Evolutionary conservation across 192 early-diverging fungal species (phyloP), one percentile per base, ranked within the genome.

Genomic region (Pecoramyces ruminantium): DNA sequence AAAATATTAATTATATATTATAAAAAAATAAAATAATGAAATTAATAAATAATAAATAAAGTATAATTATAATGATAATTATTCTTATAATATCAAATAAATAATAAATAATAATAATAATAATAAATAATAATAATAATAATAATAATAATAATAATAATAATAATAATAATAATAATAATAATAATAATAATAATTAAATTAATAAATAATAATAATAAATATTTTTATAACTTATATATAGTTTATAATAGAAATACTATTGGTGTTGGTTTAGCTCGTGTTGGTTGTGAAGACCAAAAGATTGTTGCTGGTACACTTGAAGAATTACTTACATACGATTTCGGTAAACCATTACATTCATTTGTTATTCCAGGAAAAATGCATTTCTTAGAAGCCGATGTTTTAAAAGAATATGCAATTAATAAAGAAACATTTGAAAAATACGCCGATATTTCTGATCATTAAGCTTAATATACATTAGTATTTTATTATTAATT

Each of bases 331-430:
- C 82, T 93, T 11, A 85, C 88, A 12, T 92, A 87, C 21, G 97
- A 99, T 84, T 98, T 99, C 88, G 97, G 97, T 29, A 87, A 85
- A 40, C 97, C 97, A 30, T 85, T 99, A 84, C 97, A 99, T 87
- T 97, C 96, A 17, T 88, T 99, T 29, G 92, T 99, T 14, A 82
- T 99, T 77, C 89, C 96, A 38, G 97, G 97, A 29, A 87, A 89
- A 80, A 94, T 99, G 92, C 97, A 99, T 84, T 88, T 93, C 80
- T 89, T 99, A 85, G 97, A 99, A 85, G 93, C 93, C 25, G 95
- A 98, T 77, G 89, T 95, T 81, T 86, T 99, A 80, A 87, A 91
- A 79, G 88, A 87, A 34, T 93, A 92, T 87, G 95, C 95, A 14
- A 85, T 93, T 42, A 88, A 93, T 81, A 84, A 86, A n/a, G 85